These are phyloP conservation scores for Hanseniaspora taiwanica DNA, from an alignment of 805 yeast genomes.

Conservation along the genomic window DNA sequence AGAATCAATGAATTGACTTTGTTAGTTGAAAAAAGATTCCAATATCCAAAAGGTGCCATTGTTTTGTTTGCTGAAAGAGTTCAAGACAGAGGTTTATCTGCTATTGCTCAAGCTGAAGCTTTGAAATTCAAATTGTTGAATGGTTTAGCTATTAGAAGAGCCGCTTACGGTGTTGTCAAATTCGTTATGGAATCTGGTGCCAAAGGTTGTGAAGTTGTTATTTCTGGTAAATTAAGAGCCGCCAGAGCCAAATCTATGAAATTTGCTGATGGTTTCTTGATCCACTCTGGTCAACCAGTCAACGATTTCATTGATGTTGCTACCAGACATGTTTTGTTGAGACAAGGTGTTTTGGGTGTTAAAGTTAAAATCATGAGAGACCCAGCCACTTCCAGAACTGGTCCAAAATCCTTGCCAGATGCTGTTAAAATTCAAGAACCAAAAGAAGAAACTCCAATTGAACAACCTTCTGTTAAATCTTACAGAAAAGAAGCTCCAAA, in stretches of 20 bases:
- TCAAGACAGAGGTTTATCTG: constrained; percentile 98
- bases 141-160: constrained; percentile 99
- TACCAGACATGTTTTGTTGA: constrained; percentile 97
- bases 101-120: constrained; percentile 99
- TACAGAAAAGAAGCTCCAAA: constrained; percentile 32
- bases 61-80: constrained; percentile 97
- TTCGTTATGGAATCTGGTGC: constrained; percentile 99
- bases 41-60: constrained; percentile 83
- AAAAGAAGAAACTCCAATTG: constrained; percentile 78
- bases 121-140: constrained; percentile 93
- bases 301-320: constrained; percentile 97
- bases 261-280: constrained; percentile 99
- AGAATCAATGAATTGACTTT: constrained; percentile 98
- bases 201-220: constrained; percentile 99
- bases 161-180: constrained; percentile 99
- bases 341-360: constrained; percentile 99
- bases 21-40: constrained; percentile 97
- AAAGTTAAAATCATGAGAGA: constrained; percentile 99
- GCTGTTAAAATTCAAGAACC: constrained; percentile 86
- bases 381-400: constrained; percentile 74
- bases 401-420: constrained; percentile 92
- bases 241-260: constrained; percentile 99
- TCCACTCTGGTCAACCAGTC: constrained; percentile 99
- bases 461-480: constrained; percentile 72
- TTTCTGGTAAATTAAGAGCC: constrained; percentile 99